Base-by-base conservation (phyloP, 306 rosid species). In the Rosa rugosa region DNA sequence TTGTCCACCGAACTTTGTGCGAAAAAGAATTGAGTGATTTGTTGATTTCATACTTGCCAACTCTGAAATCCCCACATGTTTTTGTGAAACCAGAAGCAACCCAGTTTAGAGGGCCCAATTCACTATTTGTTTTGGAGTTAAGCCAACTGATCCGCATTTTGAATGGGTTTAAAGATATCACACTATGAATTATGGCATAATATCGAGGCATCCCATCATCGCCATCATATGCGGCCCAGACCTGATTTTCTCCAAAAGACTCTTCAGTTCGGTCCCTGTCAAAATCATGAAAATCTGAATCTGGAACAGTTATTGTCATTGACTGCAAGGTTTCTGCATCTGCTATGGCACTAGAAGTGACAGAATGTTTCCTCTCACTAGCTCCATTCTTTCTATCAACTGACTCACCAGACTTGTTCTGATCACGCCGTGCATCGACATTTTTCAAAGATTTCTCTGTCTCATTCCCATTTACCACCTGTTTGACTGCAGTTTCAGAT, bases 121-220 rank as follows among this genome's bases (percentile, higher is more conserved):
- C 97, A 75, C 78, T 80, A 76, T 85, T 86, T 65, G 85, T 84
- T 76, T 87, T 88, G 54, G 97, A 85, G 79, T 86, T 84, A 31
- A 95, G 93, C 98, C 94, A 91, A 80, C 93, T 80, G 64, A 93
- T 86, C 70, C 80, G 85, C 77, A 93, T 57, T 85, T 83, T 85
- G 83, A 91, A 91, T 9, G 99, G 99, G 76, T 80, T 80, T 73
- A 80, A 16, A 54, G 97, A 90, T 79, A 90, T 79, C 59, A 90
- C 84, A 8, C 65, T 68, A 73, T 77, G 96, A 80, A 93, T 88
- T 81, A 90, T 38, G 41, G 91, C 97, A 87, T 95, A 95, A 84
- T 77, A 87, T 70, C 97, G 93, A 59, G 99, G 99, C 99, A 95
- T 92, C 78, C 98, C 98, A 42, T 92, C 99, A 65, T 81, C 76